Base-by-base conservation (phyloP, 495 filamentous ascomycete species). In the Lentithecium fluviatile region DNA sequence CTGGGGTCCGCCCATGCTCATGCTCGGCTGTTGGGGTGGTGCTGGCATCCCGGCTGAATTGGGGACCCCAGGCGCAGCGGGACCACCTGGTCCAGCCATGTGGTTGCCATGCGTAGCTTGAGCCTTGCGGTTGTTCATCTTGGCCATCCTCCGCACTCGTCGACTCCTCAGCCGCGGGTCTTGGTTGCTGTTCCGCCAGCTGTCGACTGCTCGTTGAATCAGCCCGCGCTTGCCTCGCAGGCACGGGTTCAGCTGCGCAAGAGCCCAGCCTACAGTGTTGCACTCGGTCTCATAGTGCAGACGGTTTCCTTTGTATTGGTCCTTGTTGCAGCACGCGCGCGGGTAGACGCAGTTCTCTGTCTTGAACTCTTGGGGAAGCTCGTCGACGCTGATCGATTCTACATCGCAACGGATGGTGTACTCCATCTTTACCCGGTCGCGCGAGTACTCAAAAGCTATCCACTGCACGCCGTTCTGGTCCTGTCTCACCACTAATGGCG, bases 391-490 rank as follows among this genome's bases (percentile, higher is more conserved):
- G 45, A 98, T 91, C 0, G 92, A 96, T 75, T 97, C 94, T 21
- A 97, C 94, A 67, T 98, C 94, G 70, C 94, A 98, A 34, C 94
- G 87, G 70, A 98, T 98, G 0, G 91, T 96, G 74, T 98, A 98
- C 73, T 96, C 94, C 91, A 97, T 96, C 83, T 98, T 98, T 64
- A 98, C 91, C 26, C 94, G 82, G 72, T 98, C 94, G 24, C 94
- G 85, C 15, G 95, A 97, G 73, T 98, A 98, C 70, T 98, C 94
- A 58, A 98, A 98, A 2, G 91, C 90, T 64, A 98, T 98, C 94
- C 94, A 97, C 71, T 98, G 94, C 11, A 97, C 94, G 15, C 94
- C 94, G 64, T 96, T 97, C 68, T 89, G 88, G 69, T 97, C 94
- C 73, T 97, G 93, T 60, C 93, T 80, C 37, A 97, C 94, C 6